Base-by-base conservation (phyloP, 1,284 basidiomycete genomes). In the Agroathelia rolfsii region DNA sequence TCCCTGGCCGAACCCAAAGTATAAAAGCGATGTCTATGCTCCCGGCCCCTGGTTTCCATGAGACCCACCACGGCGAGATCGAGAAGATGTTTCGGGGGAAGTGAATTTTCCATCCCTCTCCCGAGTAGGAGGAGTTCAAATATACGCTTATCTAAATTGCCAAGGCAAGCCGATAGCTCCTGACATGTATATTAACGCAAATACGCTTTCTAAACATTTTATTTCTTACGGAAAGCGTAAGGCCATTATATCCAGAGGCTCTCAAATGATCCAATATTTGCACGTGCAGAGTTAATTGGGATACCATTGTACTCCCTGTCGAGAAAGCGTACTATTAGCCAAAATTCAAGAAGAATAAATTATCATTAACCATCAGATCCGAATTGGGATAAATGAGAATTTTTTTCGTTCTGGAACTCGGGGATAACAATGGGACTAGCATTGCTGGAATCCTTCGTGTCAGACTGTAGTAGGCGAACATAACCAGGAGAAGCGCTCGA, bases 11-110 rank as follows among this genome's bases (percentile, higher is more conserved):
- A 66, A 2, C 65, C 62, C 33, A 76, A 50, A 1, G 81, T 85
- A 55, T 75, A 87, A 51, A 83, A 87, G 40, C 83, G 67, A 52
- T 83, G 75, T 12, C 82, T 72, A 20, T 83, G 76, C 56, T 90
- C 82, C 27, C 86, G 72, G 4, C 85, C 85, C 43, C 67, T 64
- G 1, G 72, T 83, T 51, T 89, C 87, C 60, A 76, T 72, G 16
- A 84, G 50, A 29, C 72, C 71, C 11, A 69, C 65, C 32, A 83
- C 67, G 18, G 71, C 68, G 26, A 83, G 59, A 52, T 90, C 82
- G 28, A 60, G 59, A 4, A 88, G 66, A 50, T 86, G 81, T 9
- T 68, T 36, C 3, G 82, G 81, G 12, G 77, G 79, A 6, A 62
- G 59, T 37, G 52, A 62, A 43, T 69, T 75, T 40, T 76, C 73